Base-by-base conservation (phyloP, 2,329 filamentous ascomycete species). In the Akanthomyces muscarius region DNA sequence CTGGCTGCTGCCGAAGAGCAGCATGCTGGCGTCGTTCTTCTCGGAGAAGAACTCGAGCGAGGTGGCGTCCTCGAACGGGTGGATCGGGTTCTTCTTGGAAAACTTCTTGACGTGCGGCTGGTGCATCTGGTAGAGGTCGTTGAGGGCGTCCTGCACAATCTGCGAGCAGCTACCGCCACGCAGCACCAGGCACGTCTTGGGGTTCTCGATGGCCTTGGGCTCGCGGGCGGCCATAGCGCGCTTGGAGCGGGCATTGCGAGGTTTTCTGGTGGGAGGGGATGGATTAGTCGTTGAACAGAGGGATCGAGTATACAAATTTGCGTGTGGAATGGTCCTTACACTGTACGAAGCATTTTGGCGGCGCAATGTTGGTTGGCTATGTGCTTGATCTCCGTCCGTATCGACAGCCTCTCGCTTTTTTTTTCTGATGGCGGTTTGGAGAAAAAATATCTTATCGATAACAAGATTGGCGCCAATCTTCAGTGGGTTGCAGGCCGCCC, bases 1-100 rank as follows among this genome's bases (percentile, higher is more conserved):
- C 76, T 85, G 91, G 76, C 89, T 89, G 74, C 86, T 88, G 59
- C 89, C 93, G 71, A 96, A 96, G 68, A 95, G 84, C 68, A 97
- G 83, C 54, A 97, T 81, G 52, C 88, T 90, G 71, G 91, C 88
- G 76, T 99, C 95, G 78, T 99, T 99, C 81, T 98, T 99, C 74
- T 93, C 88, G 66, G 89, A 89, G 81, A 99, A 93, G 81, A 99
- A 99, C 78, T 97, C 92, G 68, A 98, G 85, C 60, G 90, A 94
- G 33, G 89, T 82, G 67, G 90, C 80, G 74, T 96, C 92, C 76
- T 97, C 94, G 76, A 99, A 99, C 2, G 95, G 95, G 76, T 95
- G 92, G 70, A 97, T 89, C 69, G 87, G 83, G 77, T 99, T 99
- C 82, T 98, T 98, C 85, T 98, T 99, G 77, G 87, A 91, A 80